Percentiles rank a stretch among this genome's conserved stretches.
Conservation (phyloP, 495 filamentous ascomycete genomes). For the Neurospora sp. region DNA sequence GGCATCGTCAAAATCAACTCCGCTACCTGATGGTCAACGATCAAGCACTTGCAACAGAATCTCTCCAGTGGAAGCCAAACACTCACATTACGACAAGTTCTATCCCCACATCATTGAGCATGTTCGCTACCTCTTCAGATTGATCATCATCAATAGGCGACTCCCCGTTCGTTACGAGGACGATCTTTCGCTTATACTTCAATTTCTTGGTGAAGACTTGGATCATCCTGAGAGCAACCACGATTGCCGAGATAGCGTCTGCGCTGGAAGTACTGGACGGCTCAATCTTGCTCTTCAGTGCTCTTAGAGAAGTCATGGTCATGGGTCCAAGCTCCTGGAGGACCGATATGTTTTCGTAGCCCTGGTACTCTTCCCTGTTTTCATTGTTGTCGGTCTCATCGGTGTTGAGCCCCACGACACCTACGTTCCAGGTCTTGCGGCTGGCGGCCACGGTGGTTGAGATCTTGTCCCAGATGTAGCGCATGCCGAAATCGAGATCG, state of each 20-base stretch:
- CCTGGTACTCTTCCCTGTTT: slow-evolving; percentile 40
- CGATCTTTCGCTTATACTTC: slow-evolving; percentile 77
- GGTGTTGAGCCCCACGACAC: slow-evolving; percentile 74
- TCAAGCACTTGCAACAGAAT: neutral
- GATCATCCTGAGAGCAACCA: slow-evolving; percentile 83
- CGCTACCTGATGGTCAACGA: slow-evolving; percentile 37
- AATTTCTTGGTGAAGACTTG: slow-evolving; percentile 67
- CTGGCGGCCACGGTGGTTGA: slow-evolving; percentile 71
- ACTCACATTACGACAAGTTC: slow-evolving; percentile 72
- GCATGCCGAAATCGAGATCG: slow-evolving; percentile 82
- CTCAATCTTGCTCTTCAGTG: slow-evolving; percentile 52
- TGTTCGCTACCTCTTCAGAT: slow-evolving; percentile 53
- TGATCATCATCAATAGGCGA: slow-evolving; percentile 58
- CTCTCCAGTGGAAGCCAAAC: neutral
- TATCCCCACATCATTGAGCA: slow-evolving; percentile 65
- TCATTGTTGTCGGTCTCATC: slow-evolving; percentile 66
- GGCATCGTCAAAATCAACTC: slow-evolving; percentile 87
- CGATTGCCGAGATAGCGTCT: slow-evolving; percentile 77
- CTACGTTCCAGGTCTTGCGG: slow-evolving; percentile 69
- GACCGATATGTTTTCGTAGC: slow-evolving; percentile 69
- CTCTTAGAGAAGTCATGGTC: slow-evolving; percentile 57
- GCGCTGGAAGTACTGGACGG: slow-evolving; percentile 49
- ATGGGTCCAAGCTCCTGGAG: slow-evolving; percentile 61
- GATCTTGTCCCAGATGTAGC: slow-evolving; percentile 95
- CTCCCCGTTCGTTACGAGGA: slow-evolving; percentile 73